Percentiles rank a stretch among this genome's conserved stretches.
phyloP scores from a whole-genome alignment of 2,329 filamentous ascomycete species.

The Diplodia corticola region DNA sequence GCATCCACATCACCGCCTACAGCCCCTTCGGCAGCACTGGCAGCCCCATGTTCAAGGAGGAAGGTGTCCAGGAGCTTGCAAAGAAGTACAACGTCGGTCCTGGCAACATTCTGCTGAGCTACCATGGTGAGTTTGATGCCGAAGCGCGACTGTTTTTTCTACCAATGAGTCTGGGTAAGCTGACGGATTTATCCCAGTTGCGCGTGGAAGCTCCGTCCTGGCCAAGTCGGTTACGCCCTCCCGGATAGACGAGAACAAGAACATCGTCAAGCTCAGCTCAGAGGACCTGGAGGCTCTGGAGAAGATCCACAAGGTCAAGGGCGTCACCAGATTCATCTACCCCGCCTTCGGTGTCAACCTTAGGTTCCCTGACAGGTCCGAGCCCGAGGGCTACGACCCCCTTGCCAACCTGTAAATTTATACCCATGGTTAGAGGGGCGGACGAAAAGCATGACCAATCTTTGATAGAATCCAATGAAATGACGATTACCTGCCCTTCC shows the following conservation, averaged over 20 bases:
- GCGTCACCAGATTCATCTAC: constrained; percentile 50
- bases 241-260: constrained; percentile 69
- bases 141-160: not conserved
- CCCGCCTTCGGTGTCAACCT: constrained; percentile 52
- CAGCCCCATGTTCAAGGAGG: constrained; percentile 50
- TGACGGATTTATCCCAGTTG: constrained; percentile 51
- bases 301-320: constrained; percentile 48
- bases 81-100: constrained; percentile 51
- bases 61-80: constrained; percentile 49
- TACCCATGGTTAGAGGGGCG: constrained; percentile 12
- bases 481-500: not conserved
- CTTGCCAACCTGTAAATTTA: constrained; percentile 16
- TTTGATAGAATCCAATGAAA: constrained; percentile 1
- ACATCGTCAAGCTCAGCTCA: constrained; percentile 64
- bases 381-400: constrained; percentile 12
- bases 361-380: constrained; percentile 51
- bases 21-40: constrained; percentile 52
- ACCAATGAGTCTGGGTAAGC: constrained; percentile 16
- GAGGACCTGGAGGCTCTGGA: constrained; percentile 60
- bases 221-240: constrained; percentile 70
- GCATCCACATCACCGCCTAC: constrained; percentile 73
- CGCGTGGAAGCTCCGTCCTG: constrained; percentile 68
- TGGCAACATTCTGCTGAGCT: constrained; percentile 67
- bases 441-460: not conserved
- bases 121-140: constrained; percentile 59